Evolutionary conservation across 73 alveolate species (phyloP).

Genomic region (Uronychia binucleata): DNA sequence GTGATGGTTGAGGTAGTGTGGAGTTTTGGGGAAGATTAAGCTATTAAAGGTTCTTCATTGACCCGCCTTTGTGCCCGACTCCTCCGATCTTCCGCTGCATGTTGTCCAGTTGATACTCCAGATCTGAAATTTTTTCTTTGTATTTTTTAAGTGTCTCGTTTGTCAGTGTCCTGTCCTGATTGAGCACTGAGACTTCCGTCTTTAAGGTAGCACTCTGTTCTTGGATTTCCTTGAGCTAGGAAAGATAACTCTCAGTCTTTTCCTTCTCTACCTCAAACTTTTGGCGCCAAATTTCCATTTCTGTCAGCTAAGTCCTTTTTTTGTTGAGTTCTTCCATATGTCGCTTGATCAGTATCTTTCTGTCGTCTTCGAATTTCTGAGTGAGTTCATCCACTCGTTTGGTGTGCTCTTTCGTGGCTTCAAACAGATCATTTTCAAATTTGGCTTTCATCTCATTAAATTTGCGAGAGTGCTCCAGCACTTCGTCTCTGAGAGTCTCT

Average conservation of each 20-base stretch:
- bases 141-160: constrained; percentile 21
- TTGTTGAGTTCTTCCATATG: constrained; percentile 34
- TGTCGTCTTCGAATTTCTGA: constrained; percentile 45
- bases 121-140: constrained; percentile 33
- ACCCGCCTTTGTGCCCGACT: not conserved
- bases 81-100: not conserved
- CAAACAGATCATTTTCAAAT: constrained; percentile 42
- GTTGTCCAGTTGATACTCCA: constrained; percentile 34
- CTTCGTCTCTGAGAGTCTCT: constrained; percentile 36
- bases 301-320: constrained; percentile 24
- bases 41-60: not conserved
- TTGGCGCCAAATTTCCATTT: constrained; percentile 25
- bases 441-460: constrained; percentile 30
- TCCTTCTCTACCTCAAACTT: constrained; percentile 41
- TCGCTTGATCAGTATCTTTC: constrained; percentile 18
- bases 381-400: constrained; percentile 41
- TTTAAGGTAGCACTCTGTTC: constrained; percentile 18
- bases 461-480: constrained; percentile 32
- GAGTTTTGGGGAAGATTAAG: not conserved
- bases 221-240: constrained; percentile 28
- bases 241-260: constrained; percentile 26
- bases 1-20: not conserved
- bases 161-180: constrained; percentile 34
- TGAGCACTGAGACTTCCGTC: constrained; percentile 30
- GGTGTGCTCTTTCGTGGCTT: constrained; percentile 24